A percentile compares a stretch with the other conserved stretches of the same genome.
Conservation (phyloP, 2,329 filamentous ascomycete species). For the Allantophomopsis lycopodina region DNA sequence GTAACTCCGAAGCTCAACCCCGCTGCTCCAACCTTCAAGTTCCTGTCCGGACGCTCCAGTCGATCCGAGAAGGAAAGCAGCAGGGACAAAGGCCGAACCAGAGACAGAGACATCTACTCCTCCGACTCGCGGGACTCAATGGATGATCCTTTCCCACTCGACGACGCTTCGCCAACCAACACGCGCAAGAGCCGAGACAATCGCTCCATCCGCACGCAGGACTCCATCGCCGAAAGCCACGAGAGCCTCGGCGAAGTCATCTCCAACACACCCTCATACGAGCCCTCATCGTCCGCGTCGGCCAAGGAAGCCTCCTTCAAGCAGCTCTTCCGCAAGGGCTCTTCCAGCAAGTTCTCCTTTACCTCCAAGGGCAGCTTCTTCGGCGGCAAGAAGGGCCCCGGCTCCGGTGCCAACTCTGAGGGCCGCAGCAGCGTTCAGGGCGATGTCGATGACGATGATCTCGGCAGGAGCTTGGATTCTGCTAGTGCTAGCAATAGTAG, state of each 20-base stretch:
- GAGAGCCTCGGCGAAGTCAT: conserved; percentile 33
- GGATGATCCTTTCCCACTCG: conserved; percentile 8
- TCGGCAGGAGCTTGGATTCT: conserved; percentile 24
- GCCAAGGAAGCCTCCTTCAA: conserved; percentile 34
- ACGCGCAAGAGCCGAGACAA: conserved; percentile 41
- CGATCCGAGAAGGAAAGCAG: conserved; percentile 22
- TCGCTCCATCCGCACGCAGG: conserved; percentile 41
- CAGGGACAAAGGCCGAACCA: conserved; percentile 25
- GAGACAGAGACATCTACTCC: conserved; percentile 21
- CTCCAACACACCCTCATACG: conserved; percentile 44
- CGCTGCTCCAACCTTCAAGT: conserved; percentile 77
- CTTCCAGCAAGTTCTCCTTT: conserved; percentile 51
- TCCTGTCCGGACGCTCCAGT: conserved; percentile 53
- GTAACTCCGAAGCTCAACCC: conserved; percentile 62
- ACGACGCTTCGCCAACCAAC: conserved; percentile 33
- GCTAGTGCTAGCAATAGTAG: conserved; percentile 25
- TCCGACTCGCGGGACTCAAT: conserved; percentile 23
- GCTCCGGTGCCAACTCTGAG: conserved; percentile 36
- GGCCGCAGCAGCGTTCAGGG: conserved; percentile 42
- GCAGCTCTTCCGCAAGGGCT: conserved; percentile 51
- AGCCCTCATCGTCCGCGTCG: conserved; percentile 24
- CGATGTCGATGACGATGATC: conserved; percentile 35
- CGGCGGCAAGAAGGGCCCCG: conserved; percentile 39
- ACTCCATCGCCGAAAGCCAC: conserved; percentile 37
- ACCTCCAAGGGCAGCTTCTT: conserved; percentile 40